Evolutionary conservation across 139 green algal species (phyloP).

Genomic region (Medakamo hakoo): DNA sequence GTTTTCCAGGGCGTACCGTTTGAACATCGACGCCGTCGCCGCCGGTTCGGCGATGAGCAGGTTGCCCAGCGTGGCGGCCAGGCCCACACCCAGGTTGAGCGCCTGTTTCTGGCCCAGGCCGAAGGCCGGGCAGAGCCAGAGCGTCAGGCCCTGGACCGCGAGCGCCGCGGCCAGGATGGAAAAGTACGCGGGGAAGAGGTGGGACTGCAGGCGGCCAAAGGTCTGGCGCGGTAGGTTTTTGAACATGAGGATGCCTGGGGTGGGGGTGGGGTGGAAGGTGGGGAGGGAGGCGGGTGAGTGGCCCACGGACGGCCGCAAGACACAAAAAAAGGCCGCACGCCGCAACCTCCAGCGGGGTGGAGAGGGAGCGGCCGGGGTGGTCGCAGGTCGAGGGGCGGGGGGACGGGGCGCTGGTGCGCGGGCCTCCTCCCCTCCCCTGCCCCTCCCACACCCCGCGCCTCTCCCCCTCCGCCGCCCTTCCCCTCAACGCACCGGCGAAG

Average conservation of each 20-base stretch:
- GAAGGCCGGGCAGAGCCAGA: slow-evolving; percentile 9
- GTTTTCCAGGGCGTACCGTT: slow-evolving; percentile 55
- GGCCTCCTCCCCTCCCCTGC: too few relatives aligned
- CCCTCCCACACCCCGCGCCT: too few relatives aligned
- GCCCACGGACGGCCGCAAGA: not conserved
- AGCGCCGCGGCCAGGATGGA: not conserved
- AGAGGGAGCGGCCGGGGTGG: too few relatives aligned
- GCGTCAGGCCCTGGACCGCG: slow-evolving; percentile 8
- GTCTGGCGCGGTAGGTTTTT: slow-evolving; percentile 47
- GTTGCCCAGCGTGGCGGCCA: slow-evolving; percentile 30
- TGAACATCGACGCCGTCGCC: slow-evolving; percentile 43
- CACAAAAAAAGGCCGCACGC: not conserved
- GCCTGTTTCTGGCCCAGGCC: slow-evolving; percentile 2
- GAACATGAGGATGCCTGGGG: slow-evolving; percentile 39
- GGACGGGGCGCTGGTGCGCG: too few relatives aligned
- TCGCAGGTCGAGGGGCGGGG: too few relatives aligned
- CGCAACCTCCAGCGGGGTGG: not conserved
- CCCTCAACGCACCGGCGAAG: slow-evolving; percentile 11
- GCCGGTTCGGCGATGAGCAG: slow-evolving; percentile 37
- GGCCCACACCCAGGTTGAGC: slow-evolving; percentile 11
- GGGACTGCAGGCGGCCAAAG: slow-evolving; percentile 37
- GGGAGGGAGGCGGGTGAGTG: too few relatives aligned
- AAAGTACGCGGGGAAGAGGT: slow-evolving; percentile 50
- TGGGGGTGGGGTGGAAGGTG: not conserved
- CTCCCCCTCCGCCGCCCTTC: too few relatives aligned